Evolutionary conservation across 208 protist genomes (phyloP).

Genomic region (Acanthamoeba castellanii): DNA sequence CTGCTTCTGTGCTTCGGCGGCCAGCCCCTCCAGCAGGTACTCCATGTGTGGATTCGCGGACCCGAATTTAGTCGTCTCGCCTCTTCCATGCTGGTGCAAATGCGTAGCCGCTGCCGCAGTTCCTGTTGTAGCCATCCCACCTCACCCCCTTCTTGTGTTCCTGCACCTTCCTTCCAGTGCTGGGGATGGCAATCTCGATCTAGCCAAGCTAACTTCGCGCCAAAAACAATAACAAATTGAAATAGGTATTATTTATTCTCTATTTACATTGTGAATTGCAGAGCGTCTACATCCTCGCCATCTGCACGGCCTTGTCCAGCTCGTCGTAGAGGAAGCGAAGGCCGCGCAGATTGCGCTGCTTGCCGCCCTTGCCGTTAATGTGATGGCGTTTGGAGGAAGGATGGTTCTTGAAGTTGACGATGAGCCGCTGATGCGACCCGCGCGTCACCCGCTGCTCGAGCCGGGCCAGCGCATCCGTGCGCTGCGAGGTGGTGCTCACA

Average conservation of each 20-base stretch:
- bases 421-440: not conserved
- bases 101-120: not conserved
- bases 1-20: constrained; percentile 13
- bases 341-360: not conserved
- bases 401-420: not conserved
- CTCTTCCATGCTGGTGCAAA: not conserved
- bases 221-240: not conserved
- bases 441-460: not conserved
- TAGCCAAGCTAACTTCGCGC: not conserved
- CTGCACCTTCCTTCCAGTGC: too few species aligned
- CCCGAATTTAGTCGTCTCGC: not conserved
- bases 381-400: not conserved
- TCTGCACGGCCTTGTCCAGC: not conserved
- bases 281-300: not conserved
- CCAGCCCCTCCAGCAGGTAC: constrained; percentile 68
- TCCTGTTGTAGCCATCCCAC: not conserved
- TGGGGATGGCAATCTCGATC: too few species aligned
- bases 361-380: not conserved
- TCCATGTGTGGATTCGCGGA: constrained; percentile 50
- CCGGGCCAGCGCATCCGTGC: not conserved
- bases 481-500: not conserved
- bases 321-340: not conserved
- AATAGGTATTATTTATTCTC: not conserved
- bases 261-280: too few species aligned
- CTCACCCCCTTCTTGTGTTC: not conserved